A percentile compares a stretch with the other conserved stretches of the same genome.
Evolutionary conservation across 192 early-diverging fungal genomes (phyloP).

Genomic region (Coemansia sp.): DNA sequence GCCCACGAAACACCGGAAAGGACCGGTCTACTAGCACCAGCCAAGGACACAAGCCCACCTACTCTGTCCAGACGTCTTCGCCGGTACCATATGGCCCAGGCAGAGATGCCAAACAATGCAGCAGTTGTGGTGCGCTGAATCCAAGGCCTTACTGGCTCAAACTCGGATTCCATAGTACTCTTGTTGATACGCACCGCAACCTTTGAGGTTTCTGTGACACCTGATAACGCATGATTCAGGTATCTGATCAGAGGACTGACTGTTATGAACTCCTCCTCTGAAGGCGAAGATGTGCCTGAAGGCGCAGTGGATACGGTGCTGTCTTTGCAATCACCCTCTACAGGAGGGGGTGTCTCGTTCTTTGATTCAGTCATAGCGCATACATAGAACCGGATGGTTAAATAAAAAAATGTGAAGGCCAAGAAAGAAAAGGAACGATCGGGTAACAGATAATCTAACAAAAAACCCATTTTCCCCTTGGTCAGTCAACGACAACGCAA

Average conservation of each 20-base stretch:
- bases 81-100: slow-evolving; percentile 33
- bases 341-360: background rate
- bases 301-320: background rate
- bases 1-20: slow-evolving; percentile 41
- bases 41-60: slow-evolving; percentile 40
- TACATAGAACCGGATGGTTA: background rate
- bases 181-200: slow-evolving; percentile 39
- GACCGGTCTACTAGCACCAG: slow-evolving; percentile 44
- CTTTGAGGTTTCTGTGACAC: slow-evolving; percentile 39
- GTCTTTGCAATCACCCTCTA: background rate
- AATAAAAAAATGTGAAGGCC: background rate
- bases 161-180: slow-evolving; percentile 26
- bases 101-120: slow-evolving; percentile 23
- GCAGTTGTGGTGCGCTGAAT: slow-evolving; percentile 20
- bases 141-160: slow-evolving; percentile 45
- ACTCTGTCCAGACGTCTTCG: slow-evolving; percentile 29
- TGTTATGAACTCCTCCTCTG: slow-evolving; percentile 7
- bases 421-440: background rate
- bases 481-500: background rate
- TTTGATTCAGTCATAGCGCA: slow-evolving; percentile 9
- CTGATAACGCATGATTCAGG: slow-evolving; percentile 40
- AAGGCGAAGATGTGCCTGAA: background rate
- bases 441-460: background rate
- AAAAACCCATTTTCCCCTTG: background rate
- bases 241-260: slow-evolving; percentile 29